phyloP scores from a whole-genome alignment of 2,329 filamentous ascomycete species.

The Chaetomiaceae sp. region DNA sequence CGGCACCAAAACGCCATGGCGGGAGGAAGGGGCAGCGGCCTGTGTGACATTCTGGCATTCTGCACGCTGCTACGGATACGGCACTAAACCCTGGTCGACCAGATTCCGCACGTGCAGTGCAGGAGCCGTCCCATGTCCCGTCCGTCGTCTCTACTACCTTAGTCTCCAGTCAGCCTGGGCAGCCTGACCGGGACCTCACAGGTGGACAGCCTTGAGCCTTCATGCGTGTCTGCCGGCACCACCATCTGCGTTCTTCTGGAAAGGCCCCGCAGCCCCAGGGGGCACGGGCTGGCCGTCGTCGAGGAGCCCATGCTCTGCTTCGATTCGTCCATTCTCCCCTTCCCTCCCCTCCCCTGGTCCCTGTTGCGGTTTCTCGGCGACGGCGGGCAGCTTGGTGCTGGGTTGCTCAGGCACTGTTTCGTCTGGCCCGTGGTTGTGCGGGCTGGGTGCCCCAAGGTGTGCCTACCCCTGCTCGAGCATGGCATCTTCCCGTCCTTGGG shows the following conservation, averaged over 20 bases:
- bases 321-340: constrained; percentile 9
- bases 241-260: constrained; percentile 19
- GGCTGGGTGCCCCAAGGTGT: constrained; percentile 27
- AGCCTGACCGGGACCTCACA: constrained; percentile 15
- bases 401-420: constrained; percentile 40
- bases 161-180: too few species aligned
- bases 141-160: neutral
- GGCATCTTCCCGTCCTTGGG: constrained; percentile 7
- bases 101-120: constrained; percentile 15
- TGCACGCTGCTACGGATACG: neutral
- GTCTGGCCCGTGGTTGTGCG: constrained; percentile 39
- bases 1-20: too few species aligned
- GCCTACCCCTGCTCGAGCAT: constrained; percentile 17
- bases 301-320: constrained; percentile 5
- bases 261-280: constrained; percentile 5
- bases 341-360: constrained; percentile 14
- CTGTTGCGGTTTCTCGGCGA: constrained; percentile 33
- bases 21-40: too few species aligned
- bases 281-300: constrained; percentile 13
- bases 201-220: constrained; percentile 14
- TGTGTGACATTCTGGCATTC: too few species aligned
- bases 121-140: constrained; percentile 2
- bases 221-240: constrained; percentile 20
- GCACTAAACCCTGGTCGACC: constrained; percentile 17
- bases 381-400: constrained; percentile 30